Percentiles rank a stretch among this genome's conserved stretches.
Conservation (phyloP, 139 green algal genomes). For the Micractinium sp. region DNA sequence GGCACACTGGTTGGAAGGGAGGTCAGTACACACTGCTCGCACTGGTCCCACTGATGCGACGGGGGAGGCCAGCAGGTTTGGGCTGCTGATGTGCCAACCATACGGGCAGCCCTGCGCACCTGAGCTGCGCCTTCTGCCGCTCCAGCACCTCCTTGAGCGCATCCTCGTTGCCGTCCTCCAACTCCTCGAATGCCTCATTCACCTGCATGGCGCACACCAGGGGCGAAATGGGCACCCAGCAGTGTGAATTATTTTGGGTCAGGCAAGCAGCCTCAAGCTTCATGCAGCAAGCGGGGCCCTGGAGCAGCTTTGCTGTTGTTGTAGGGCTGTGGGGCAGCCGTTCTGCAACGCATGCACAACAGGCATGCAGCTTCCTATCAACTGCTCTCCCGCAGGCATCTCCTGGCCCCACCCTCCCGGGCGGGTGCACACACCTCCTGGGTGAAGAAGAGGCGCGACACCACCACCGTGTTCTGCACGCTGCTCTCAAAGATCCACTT, state of each 20-base stretch:
- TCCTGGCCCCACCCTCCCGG: too few species aligned
- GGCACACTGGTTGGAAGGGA: neutral
- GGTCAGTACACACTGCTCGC: neutral
- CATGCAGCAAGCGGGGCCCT: neutral
- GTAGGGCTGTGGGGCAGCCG: too few species aligned
- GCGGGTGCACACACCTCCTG: constrained; percentile 42
- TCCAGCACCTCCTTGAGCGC: constrained; percentile 79
- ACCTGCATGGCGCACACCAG: constrained; percentile 57
- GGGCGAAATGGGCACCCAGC: too few species aligned
- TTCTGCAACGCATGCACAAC: too few species aligned
- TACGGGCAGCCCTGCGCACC: neutral
- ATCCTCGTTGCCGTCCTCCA: constrained; percentile 94
- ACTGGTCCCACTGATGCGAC: too few species aligned
- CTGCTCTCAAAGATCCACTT: constrained; percentile 90
- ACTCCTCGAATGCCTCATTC: constrained; percentile 89
- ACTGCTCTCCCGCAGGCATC: neutral
- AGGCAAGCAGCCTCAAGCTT: neutral
- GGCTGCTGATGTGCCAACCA: too few species aligned
- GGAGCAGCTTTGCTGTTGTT: too few species aligned
- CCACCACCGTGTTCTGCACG: constrained; percentile 86
- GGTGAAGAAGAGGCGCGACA: constrained; percentile 92
- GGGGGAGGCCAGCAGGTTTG: neutral
- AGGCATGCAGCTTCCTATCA: neutral
- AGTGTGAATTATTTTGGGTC: neutral
- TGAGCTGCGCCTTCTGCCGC: constrained; percentile 77